Conservation (phyloP, 495 filamentous ascomycete species). For the Trichoderma erinaceum region DNA sequence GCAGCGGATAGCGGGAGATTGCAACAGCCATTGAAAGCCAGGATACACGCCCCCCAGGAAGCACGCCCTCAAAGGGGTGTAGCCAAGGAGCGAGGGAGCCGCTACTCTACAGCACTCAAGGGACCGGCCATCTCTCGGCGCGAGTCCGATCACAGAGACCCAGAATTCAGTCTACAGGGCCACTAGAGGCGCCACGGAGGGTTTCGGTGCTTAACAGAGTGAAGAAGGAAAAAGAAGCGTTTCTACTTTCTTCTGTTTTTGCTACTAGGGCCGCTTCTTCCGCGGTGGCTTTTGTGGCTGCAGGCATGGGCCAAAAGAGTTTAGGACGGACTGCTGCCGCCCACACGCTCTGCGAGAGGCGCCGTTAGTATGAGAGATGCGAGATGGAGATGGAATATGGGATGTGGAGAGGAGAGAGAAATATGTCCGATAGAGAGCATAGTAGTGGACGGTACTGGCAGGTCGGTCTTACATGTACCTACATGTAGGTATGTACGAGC, state of each 20-base stretch:
- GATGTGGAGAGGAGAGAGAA: background rate
- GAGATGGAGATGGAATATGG: background rate
- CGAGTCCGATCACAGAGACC: slow-evolving; percentile 7
- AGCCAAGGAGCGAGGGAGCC: too few species aligned
- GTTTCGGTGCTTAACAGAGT: background rate
- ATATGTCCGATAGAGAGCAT: background rate
- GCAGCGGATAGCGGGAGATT: background rate
- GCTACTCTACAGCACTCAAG: too few species aligned
- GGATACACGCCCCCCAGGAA: background rate
- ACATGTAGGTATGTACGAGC: background rate
- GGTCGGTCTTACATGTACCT: too few species aligned
- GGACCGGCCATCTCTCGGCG: slow-evolving; percentile 10
- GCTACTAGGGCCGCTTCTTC: background rate
- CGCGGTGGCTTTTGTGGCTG: background rate
- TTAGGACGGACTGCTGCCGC: too few species aligned
- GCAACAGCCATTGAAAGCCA: background rate
- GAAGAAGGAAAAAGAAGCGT: background rate
- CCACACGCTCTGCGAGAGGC: too few species aligned
- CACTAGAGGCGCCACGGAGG: background rate
- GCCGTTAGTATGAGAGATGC: too few species aligned
- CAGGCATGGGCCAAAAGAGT: too few species aligned
- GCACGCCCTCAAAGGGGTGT: too few species aligned
- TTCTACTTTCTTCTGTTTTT: background rate
- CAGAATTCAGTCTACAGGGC: background rate
- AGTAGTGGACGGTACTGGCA: background rate